Percentiles rank a stretch among this genome's conserved stretches.
phyloP scores from a whole-genome alignment of 768 basidiomycete species.

The Amanita pallidorosea region DNA sequence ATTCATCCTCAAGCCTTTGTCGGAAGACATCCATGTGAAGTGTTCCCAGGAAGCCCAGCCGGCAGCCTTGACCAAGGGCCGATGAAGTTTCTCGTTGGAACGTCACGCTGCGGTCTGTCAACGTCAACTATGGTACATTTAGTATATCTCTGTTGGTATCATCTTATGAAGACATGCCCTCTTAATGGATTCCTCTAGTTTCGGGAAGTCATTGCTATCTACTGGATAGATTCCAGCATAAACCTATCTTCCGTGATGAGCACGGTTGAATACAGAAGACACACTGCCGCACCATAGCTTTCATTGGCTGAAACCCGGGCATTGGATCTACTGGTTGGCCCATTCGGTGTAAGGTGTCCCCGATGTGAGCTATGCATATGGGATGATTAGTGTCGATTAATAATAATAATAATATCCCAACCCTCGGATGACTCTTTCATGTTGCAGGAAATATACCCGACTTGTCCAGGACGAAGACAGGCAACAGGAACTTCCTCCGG shows the following conservation, averaged over 20 bases:
- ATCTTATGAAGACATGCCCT: constrained; percentile 35
- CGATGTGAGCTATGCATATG: constrained; percentile 62
- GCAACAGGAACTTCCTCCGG: constrained; percentile 78
- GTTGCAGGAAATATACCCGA: constrained; percentile 86
- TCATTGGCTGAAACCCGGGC: constrained; percentile 84
- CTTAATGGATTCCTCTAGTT: constrained; percentile 93
- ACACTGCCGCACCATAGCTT: constrained; percentile 67
- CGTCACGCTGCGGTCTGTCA: constrained; percentile 84
- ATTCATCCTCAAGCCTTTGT: constrained; percentile 94
- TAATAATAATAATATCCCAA: constrained; percentile 17
- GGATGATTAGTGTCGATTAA: constrained; percentile 1
- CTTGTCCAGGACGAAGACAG: constrained; percentile 66
- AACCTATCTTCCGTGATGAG: constrained; percentile 38
- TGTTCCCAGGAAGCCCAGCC: constrained; percentile 91
- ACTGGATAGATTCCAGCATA: constrained; percentile 93
- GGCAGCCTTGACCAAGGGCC: constrained; percentile 89
- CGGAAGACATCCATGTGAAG: constrained; percentile 96
- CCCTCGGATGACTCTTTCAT: constrained; percentile 98
- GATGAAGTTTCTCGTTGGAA: constrained; percentile 87
- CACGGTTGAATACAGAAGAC: neutral
- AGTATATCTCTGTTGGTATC: constrained; percentile 6
- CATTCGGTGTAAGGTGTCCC: constrained; percentile 80
- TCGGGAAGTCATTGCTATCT: constrained; percentile 82
- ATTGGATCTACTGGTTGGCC: constrained; percentile 72
- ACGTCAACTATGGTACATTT: constrained; percentile 43